Evolutionary conservation across 164 flowering plant species (phyloP), one percentile per base, ranked within the genome.

Genomic region (Cinnamomum chago): DNA sequence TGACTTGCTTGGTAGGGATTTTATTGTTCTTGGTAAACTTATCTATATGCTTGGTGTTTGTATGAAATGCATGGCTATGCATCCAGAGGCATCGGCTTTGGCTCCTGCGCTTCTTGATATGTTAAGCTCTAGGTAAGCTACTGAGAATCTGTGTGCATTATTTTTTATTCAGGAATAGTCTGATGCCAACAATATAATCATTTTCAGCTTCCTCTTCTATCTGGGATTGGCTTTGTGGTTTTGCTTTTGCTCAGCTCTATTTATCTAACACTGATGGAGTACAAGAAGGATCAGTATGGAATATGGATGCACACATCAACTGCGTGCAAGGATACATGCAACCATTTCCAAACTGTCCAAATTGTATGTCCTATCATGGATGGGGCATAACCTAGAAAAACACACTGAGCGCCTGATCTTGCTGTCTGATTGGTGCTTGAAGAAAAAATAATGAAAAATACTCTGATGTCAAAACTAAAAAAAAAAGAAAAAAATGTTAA

Each of bases 21-120:
- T 92, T 79, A 73, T 95, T 74, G 94, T 95, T 72, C 86, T 95
- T 65, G 99, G 99, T 64, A 95, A 92, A 81, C 97, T 95, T 72
- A 81, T 93, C 55, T 81, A 95, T 80, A 93, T 91, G 95, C 97
- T 93, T 78, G 98, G 95, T 70, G 86, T 91, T 73, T 92, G 98
- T 76, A 95, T 95, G 83, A 93, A 86, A 83, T 92, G 95, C 80
- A 84, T 90, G 76, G 86, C 95, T 75, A 79, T 95, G 97, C 98
- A 95, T 84, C 98, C 99, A 2, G 99, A 95, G 81, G 98, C 98
- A 72, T 87, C 96, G 67, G 91, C 89, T 58, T 81, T 95, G 82
- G 97, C 94, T 77, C 80, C 90, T 51, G 82, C 90, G n/a, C 89
- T 95, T 74, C 83, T 95, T 71, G 97, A 93, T 80, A 83, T 95